Evolutionary conservation across 805 yeast genomes (phyloP), one percentile per base, ranked within the genome.

Genomic region (Priceomyces haplophilus): DNA sequence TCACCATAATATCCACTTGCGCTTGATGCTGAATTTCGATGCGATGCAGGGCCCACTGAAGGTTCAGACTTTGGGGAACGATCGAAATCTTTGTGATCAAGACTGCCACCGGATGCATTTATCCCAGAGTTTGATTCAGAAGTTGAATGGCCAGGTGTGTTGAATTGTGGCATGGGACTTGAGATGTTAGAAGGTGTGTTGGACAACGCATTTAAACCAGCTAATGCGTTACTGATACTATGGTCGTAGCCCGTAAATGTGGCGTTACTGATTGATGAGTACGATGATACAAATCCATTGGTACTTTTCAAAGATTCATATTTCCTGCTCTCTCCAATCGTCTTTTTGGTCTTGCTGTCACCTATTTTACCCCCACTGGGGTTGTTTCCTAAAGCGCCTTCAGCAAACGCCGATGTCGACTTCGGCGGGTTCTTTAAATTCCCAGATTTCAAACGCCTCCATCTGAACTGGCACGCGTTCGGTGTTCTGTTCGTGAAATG

Each of bases 391-490:
- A 36, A 55, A 57, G n/a, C n/a, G 5, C n/a, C 12, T 15, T 25
- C 39, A 24, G 39, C 19, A 25, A 25, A n/a, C 12, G 39, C 7
- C 18, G 61, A 54, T 11, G 70, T 65, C 19, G 65, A 56, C 40
- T 69, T 70, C 10, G 76, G 75, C 10, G 76, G 75, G 43, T 66
- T 65, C 49, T 67, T 67, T 45, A 67, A 56, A 51, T 67, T 71
- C 2, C 76, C 76, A 31, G 64, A 58, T 53, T 71, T 71, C 49
- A 71, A 61, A 20, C 76, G 52, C 51, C 76, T 61, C 76, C 76
- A 71, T 44, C 76, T 60, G 46, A 70, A 70, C 52, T 70, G 76
- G 49, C 76, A 70, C 15, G 76, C 76, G 48, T 70, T 71, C 42
- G 76, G 76, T 11, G 76, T 71, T 46, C 76, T 52, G 54, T 71